phyloP scores from a whole-genome alignment of 2,329 filamentous ascomycete species.

The Claviceps cyperi region DNA sequence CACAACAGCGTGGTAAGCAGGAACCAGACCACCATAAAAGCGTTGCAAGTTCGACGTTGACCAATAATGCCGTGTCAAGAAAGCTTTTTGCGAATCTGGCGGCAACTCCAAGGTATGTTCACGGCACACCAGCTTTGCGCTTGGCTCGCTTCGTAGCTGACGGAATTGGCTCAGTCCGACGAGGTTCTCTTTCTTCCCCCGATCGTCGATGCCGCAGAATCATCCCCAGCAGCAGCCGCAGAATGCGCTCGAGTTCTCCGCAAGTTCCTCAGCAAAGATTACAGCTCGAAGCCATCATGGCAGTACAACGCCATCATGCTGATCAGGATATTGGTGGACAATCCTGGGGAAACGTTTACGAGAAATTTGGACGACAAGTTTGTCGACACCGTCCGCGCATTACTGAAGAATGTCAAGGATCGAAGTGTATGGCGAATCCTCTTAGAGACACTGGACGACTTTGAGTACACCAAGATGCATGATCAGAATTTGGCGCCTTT shows the following conservation, averaged over 20 bases:
- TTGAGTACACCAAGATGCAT: slow-evolving; percentile 55
- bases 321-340: slow-evolving; percentile 78
- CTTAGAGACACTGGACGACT: slow-evolving; percentile 69
- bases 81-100: slow-evolving; percentile 67
- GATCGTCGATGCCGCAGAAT: slow-evolving; percentile 92
- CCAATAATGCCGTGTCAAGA: slow-evolving; percentile 31
- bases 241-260: slow-evolving; percentile 70
- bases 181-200: slow-evolving; percentile 85
- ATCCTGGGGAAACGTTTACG: slow-evolving; percentile 84
- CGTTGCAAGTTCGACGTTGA: slow-evolving; percentile 8
- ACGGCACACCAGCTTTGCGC: not conserved
- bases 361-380: slow-evolving; percentile 80
- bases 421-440: slow-evolving; percentile 70
- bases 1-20: slow-evolving; percentile 48
- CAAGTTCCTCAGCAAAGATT: slow-evolving; percentile 65
- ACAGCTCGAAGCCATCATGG: slow-evolving; percentile 48
- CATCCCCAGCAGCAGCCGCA: slow-evolving; percentile 70
- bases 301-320: slow-evolving; percentile 98
- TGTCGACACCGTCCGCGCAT: slow-evolving; percentile 56
- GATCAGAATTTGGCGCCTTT: slow-evolving; percentile 62
- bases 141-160: not conserved
- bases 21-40: slow-evolving; percentile 2
- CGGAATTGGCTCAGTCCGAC: slow-evolving; percentile 44
- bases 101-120: slow-evolving; percentile 37
- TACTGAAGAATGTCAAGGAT: slow-evolving; percentile 59